Conservation (phyloP, 768 basidiomycete species). For the Lentinula raphanica region DNA sequence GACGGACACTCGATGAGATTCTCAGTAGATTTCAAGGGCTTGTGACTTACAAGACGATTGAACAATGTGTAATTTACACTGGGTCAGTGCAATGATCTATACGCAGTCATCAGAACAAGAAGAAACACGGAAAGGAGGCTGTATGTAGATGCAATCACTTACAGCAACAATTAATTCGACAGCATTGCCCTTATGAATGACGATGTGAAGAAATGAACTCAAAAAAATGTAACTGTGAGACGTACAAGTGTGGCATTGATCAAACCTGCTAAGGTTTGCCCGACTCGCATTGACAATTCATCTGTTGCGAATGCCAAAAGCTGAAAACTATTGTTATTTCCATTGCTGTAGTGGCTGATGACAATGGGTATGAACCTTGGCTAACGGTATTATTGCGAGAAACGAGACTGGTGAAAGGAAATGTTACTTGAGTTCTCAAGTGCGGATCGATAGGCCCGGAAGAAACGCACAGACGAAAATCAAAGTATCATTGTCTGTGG, state of each 20-base stretch:
- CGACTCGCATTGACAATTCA: constrained; percentile 56
- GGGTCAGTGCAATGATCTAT: constrained; percentile 14
- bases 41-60: constrained; percentile 49
- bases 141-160: constrained; percentile 17
- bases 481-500: constrained; percentile 30
- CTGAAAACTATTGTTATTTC: constrained; percentile 19
- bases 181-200: constrained; percentile 16
- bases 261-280: constrained; percentile 56
- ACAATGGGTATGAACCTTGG: constrained; percentile 35
- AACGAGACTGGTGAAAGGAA: constrained; percentile 38
- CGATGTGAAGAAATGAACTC: not conserved
- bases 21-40: not conserved
- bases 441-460: not conserved
- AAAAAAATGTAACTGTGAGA: not conserved
- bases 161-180: constrained; percentile 53
- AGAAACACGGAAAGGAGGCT: not conserved
- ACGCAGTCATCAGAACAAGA: not conserved
- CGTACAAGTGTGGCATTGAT: constrained; percentile 58
- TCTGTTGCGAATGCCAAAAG: constrained; percentile 63
- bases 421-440: not conserved
- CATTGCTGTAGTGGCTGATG: not conserved
- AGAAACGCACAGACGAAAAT: constrained; percentile 45
- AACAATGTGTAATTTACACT: constrained; percentile 46
- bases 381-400: constrained; percentile 58
- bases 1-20: not conserved